These are phyloP conservation scores for Debaryomyces coudertii DNA, from an alignment of 1,139 yeast genomes.

Conservation along the genomic window DNA sequence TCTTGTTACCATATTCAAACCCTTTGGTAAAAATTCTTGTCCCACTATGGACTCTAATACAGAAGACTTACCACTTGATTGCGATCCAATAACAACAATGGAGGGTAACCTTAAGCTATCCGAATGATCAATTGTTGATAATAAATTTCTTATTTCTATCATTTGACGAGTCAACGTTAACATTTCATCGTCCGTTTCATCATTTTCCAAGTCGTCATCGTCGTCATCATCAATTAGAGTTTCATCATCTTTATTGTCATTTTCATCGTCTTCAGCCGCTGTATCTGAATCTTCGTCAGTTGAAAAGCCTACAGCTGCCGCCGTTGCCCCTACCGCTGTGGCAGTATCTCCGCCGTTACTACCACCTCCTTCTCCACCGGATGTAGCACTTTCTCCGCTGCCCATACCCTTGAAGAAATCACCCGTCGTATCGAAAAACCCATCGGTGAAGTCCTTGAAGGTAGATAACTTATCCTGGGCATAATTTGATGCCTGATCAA, in stretches of 20 bases:
- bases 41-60: constrained; percentile 94
- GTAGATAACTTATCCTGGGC: constrained; percentile 67
- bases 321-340: constrained; percentile 49
- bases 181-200: constrained; percentile 72
- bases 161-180: constrained; percentile 86
- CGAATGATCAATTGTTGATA: constrained; percentile 75
- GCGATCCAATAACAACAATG: constrained; percentile 96
- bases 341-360: constrained; percentile 36
- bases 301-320: constrained; percentile 45
- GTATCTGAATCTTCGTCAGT: constrained; percentile 26
- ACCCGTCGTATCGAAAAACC: constrained; percentile 47
- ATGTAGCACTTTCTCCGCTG: constrained; percentile 21
- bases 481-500: constrained; percentile 79
- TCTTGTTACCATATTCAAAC: constrained; percentile 93
- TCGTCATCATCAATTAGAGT: constrained; percentile 37
- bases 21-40: constrained; percentile 91
- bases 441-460: constrained; percentile 60
- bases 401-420: constrained; percentile 38
- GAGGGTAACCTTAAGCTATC: constrained; percentile 86
- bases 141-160: constrained; percentile 89
- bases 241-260: constrained; percentile 38
- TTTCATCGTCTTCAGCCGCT: constrained; percentile 21
- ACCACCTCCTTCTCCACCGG: constrained; percentile 30
- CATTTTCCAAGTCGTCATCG: constrained; percentile 47
- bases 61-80: constrained; percentile 94